Evolutionary conservation across 2,329 filamentous ascomycete genomes (phyloP).

Genomic region (Chaetomiaceae sp.): DNA sequence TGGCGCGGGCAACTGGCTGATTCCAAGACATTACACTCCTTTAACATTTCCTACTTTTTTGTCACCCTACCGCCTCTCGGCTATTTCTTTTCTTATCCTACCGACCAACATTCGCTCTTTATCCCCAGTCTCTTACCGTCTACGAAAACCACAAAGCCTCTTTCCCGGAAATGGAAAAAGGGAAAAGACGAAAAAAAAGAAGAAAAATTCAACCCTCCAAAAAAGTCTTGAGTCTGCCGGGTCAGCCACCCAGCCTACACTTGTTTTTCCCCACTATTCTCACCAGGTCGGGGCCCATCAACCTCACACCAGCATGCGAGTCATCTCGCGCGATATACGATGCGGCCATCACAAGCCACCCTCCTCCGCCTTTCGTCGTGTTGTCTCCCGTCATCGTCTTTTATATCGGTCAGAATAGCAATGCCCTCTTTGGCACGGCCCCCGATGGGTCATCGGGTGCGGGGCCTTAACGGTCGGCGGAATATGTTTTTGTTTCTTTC

Average conservation of each 20-base stretch:
- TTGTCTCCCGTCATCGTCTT: no score
- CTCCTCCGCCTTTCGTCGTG: no score
- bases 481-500: neutral
- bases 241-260: neutral
- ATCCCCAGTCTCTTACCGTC: neutral
- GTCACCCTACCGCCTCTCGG: neutral
- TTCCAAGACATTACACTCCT: conserved; percentile 20
- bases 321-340: no score
- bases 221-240: neutral
- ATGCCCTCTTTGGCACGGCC: no score
- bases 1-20: conserved; percentile 14
- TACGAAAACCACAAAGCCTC: no score
- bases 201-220: neutral
- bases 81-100: neutral
- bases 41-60: conserved; percentile 22
- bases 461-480: no score
- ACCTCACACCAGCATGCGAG: neutral
- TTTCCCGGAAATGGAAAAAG: no score
- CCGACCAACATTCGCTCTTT: conserved; percentile 8
- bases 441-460: no score
- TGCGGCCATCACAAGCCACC: no score
- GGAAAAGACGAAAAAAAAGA: neutral
- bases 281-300: neutral
- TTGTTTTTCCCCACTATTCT: neutral
- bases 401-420: neutral